These are phyloP conservation scores for Deinandra increscens DNA, from an alignment of 129 eudicot genomes.

Conservation along the genomic window DNA sequence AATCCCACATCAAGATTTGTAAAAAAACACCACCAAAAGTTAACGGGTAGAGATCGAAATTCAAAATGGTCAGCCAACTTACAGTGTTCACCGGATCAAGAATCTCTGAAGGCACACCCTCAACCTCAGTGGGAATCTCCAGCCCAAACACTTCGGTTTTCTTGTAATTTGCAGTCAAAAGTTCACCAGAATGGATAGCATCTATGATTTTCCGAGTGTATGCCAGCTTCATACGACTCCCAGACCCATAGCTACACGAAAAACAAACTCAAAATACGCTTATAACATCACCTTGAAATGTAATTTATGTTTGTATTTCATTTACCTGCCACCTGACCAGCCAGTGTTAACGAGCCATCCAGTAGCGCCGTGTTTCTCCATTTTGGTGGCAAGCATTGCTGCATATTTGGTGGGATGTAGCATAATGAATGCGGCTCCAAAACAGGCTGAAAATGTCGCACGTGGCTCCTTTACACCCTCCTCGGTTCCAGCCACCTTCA, in stretches of 20 bases:
- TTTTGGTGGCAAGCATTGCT: slow-evolving; percentile 84
- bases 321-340: slow-evolving; percentile 98
- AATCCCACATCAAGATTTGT: slow-evolving; percentile 4
- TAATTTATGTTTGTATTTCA: background rate
- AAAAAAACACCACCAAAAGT: background rate
- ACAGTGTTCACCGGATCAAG: slow-evolving; percentile 85
- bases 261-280: background rate
- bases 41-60: background rate
- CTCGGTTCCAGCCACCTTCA: slow-evolving; percentile 89
- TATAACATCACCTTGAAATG: background rate
- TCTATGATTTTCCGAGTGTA: slow-evolving; percentile 95
- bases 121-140: slow-evolving; percentile 84
- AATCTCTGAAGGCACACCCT: slow-evolving; percentile 93
- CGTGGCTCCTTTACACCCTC: slow-evolving; percentile 95
- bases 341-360: slow-evolving; percentile 99
- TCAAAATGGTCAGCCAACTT: slow-evolving; percentile 31
- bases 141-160: slow-evolving; percentile 82
- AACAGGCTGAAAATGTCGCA: slow-evolving; percentile 96
- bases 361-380: slow-evolving; percentile 95
- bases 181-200: slow-evolving; percentile 90
- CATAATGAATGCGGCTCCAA: slow-evolving; percentile 97
- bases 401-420: slow-evolving; percentile 95
- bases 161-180: slow-evolving; percentile 65
- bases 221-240: slow-evolving; percentile 87
- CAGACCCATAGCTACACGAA: slow-evolving; percentile 71